Evolutionary conservation across 176 grass and related monocot genomes (phyloP).

Genomic region (Phyllostachys edulis): DNA sequence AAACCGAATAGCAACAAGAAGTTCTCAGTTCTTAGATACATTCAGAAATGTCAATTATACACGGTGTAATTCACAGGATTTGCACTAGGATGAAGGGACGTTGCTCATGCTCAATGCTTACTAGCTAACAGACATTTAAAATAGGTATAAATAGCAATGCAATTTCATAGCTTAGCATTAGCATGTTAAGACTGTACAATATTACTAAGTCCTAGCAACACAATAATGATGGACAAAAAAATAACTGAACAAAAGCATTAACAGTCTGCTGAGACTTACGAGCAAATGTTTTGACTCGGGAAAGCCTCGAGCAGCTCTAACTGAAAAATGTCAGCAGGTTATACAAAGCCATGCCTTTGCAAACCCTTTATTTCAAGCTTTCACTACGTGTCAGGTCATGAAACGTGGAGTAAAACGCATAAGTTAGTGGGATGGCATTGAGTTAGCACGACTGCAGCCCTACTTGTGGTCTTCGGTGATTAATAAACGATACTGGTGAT

Average conservation of each 20-base stretch:
- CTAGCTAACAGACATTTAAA: constrained; percentile 12
- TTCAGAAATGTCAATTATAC: neutral
- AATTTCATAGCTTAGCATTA: constrained; percentile 15
- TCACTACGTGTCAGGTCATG: constrained; percentile 50
- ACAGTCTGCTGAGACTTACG: constrained; percentile 54
- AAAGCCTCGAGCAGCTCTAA: constrained; percentile 58
- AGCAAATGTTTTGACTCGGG: constrained; percentile 47
- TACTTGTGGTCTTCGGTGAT: constrained; percentile 36
- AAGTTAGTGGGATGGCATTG: constrained; percentile 43
- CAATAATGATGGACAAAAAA: neutral
- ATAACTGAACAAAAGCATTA: constrained; percentile 33
- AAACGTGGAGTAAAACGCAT: constrained; percentile 26
- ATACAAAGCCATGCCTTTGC: constrained; percentile 50
- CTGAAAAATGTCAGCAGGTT: constrained; percentile 60
- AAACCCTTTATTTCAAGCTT: constrained; percentile 53
- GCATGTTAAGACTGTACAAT: neutral
- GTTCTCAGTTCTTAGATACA: neutral
- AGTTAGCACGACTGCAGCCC: constrained; percentile 43
- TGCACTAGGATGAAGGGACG: constrained; percentile 9
- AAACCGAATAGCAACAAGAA: neutral
- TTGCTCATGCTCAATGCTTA: neutral
- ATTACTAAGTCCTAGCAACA: constrained; percentile 16
- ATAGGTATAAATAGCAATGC: neutral
- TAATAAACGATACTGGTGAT: constrained; percentile 36
- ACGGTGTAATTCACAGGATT: neutral